Evolutionary conservation across 805 yeast species (phyloP).

Genomic region (Scheffersomyces amazonensis): DNA sequence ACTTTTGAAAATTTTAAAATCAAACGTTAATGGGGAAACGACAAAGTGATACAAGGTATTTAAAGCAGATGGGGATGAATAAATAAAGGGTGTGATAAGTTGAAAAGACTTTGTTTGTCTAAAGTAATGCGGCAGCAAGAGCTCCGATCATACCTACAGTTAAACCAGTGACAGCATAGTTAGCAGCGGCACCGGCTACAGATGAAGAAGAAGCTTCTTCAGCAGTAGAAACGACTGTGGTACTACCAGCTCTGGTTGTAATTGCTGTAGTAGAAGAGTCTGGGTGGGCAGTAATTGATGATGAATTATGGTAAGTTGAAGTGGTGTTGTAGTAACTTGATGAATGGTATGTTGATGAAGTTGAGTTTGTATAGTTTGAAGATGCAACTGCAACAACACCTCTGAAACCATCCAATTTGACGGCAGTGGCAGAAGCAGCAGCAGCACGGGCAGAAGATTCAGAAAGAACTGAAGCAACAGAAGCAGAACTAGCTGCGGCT

Average conservation of each 20-base stretch:
- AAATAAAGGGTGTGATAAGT: too few species aligned
- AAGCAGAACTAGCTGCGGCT: slow-evolving; percentile 4
- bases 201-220: slow-evolving; percentile 9
- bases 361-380: slow-evolving; percentile 8
- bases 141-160: slow-evolving; percentile 12
- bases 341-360: slow-evolving; percentile 9
- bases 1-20: too few species aligned
- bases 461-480: slow-evolving; percentile 4
- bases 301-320: slow-evolving; percentile 8
- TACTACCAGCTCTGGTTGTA: slow-evolving; percentile 2
- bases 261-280: neutral
- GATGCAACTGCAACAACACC: slow-evolving; percentile 25
- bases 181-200: slow-evolving; percentile 9
- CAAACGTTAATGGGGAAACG: too few species aligned
- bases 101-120: too few species aligned
- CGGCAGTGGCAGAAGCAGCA: slow-evolving; percentile 3
- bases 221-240: slow-evolving; percentile 7
- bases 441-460: slow-evolving; percentile 7
- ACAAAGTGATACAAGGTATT: too few species aligned
- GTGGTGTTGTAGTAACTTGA: slow-evolving; percentile 8
- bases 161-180: slow-evolving; percentile 20
- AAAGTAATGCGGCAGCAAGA: slow-evolving; percentile 15
- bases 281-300: slow-evolving; percentile 7
- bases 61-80: too few species aligned
- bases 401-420: slow-evolving; percentile 14